Conservation (phyloP, 2,329 filamentous ascomycete genomes). For the Macroventuria anomochaeta region DNA sequence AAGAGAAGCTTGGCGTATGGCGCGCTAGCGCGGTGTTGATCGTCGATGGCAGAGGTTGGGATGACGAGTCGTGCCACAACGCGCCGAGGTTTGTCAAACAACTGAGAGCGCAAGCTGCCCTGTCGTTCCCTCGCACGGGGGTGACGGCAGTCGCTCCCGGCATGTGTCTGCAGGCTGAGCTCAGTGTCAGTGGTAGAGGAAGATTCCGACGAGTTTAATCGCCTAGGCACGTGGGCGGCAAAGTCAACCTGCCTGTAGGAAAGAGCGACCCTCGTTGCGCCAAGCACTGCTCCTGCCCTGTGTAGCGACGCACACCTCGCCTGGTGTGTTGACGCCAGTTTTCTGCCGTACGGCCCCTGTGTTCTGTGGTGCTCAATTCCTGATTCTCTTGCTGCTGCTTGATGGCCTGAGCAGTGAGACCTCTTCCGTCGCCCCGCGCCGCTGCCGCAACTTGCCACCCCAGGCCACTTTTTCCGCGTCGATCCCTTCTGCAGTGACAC, state of each 20-base stretch:
- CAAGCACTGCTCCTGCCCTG: constrained; percentile 8
- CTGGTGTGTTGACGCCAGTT: constrained; percentile 6
- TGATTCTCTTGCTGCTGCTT: constrained; percentile 10
- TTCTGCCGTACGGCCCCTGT: neutral
- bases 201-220: neutral
- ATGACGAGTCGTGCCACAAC: constrained; percentile 14
- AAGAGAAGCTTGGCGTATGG: constrained; percentile 13
- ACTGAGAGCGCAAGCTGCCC: constrained; percentile 2
- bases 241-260: neutral
- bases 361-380: neutral
- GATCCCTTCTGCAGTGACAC: constrained; percentile 14
- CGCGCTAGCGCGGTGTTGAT: constrained; percentile 13
- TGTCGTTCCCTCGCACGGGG: constrained; percentile 1
- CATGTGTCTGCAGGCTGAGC: neutral
- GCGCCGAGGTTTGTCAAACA: neutral
- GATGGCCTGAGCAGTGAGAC: constrained; percentile 10
- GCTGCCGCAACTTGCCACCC: constrained; percentile 9
- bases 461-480: constrained; percentile 15
- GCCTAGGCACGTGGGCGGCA: constrained; percentile 4
- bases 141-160: neutral
- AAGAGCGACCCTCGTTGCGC: constrained; percentile 4
- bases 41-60: constrained; percentile 19
- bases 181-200: neutral
- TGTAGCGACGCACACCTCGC: constrained; percentile 14
- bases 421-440: constrained; percentile 18